Base-by-base conservation (phyloP, 768 basidiomycete genomes). In the Russula olivacea region DNA sequence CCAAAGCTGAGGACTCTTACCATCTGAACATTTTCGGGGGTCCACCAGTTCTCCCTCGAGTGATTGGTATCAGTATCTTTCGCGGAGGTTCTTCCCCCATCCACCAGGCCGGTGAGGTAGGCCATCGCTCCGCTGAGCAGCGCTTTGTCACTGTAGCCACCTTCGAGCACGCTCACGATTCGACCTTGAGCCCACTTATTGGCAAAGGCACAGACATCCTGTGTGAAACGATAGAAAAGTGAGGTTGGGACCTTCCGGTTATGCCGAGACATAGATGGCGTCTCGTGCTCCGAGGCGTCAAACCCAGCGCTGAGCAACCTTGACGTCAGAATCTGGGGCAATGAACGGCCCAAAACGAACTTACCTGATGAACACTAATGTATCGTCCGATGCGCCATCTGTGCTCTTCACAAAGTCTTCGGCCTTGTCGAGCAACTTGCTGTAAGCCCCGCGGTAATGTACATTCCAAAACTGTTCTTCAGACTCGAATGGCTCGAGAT, bases 271-370 rank as follows among this genome's bases (percentile, higher is more conserved):
- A 99, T 99, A 3, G 85, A 87, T 14, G 83, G 76, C 65, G 88
- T 86, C 71, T 99, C 96, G 69, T 97, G 93, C 70, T 94, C 89
- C 56, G 87, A 91, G 0, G 95, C 95, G 68, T 99, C 96, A 76
- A 98, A 93, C 1, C 96, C 96, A 65, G 91, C 92, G 67, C 93
- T 95, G 66, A 34, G 23, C 32, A 3, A 8, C 23, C 21, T 34
- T 11, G 43, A 64, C 21, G 69, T 59, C 58, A 9, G 59, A 6
- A n/a, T 47, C 23, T 10, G 55, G 51, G 47, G 19, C 14, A 40
- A 50, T 1, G 36, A 34, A 28, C n/a, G 38, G 34, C 8, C 12
- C 21, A 34, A 63, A 23, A 61, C 3, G n/a, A 63, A 63, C 77
- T 9, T 14, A 87, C 94, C 93, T 95, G 70, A 99, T 88, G 70